Conservation (phyloP, 345 rosid species). For the Populus tremula region DNA sequence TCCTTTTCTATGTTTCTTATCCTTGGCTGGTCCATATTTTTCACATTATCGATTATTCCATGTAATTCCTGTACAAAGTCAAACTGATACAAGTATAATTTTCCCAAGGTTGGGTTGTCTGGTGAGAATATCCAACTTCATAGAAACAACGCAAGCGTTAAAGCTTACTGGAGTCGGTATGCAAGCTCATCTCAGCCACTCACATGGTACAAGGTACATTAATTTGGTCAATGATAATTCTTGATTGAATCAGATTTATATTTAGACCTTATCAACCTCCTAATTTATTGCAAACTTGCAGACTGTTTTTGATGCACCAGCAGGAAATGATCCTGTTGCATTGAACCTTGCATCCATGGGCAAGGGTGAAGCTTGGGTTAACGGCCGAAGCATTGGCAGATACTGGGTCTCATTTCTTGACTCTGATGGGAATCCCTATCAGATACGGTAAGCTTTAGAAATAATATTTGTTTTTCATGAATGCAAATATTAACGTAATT, state of each 20-base stretch:
- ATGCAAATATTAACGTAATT: not conserved
- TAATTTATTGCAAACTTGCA: conserved; percentile 16
- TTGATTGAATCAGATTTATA: not conserved
- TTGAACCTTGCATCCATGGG: conserved; percentile 66
- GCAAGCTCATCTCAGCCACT: conserved; percentile 41
- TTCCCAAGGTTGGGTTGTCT: conserved; percentile 51
- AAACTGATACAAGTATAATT: not conserved
- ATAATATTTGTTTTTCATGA: not conserved
- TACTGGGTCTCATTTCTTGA: conserved; percentile 60
- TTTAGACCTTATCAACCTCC: not conserved
- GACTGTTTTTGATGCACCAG: conserved; percentile 53
- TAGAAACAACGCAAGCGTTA: conserved; percentile 30
- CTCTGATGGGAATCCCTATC: conserved; percentile 48
- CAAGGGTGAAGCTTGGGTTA: conserved; percentile 77
- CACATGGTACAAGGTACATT: conserved; percentile 72
- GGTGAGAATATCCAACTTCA: conserved; percentile 55
- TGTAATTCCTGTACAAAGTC: not conserved
- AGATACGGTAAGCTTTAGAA: conserved; percentile 45
- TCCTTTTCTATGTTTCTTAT: not conserved
- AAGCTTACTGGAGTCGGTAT: conserved; percentile 45
- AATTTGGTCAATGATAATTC: not conserved
- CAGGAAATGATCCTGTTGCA: conserved; percentile 48
- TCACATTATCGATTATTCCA: not conserved
- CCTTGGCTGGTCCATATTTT: not conserved
- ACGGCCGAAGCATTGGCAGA: conserved; percentile 68